phyloP scores from a whole-genome alignment of 768 basidiomycete species.

The Rhodotorula toruloides region DNA sequence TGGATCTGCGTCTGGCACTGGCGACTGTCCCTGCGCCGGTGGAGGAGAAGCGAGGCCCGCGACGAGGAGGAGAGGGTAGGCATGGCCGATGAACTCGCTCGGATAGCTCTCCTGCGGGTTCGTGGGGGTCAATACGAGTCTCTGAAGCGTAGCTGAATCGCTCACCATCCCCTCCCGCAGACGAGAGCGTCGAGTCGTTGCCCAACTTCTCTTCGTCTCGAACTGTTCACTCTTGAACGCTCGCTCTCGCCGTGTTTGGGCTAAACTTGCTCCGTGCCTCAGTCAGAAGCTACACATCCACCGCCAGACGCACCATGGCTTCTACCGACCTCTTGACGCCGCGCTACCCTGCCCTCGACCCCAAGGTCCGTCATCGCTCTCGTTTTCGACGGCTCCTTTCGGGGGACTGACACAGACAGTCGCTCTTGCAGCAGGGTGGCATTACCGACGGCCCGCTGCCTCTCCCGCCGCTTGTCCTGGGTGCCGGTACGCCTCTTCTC shows the following conservation, averaged over 20 bases:
- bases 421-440: slow-evolving; percentile 1
- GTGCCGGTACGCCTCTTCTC: slow-evolving; percentile 9
- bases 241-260: too few species aligned
- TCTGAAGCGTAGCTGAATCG: too few species aligned
- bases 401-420: not conserved
- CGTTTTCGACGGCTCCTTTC: not conserved
- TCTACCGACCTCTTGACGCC: too few species aligned
- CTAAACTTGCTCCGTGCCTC: too few species aligned
- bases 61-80: slow-evolving; percentile 89
- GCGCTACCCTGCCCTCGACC: slow-evolving; percentile 12
- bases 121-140: not conserved
- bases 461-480: slow-evolving; percentile 30
- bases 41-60: slow-evolving; percentile 63
- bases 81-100: slow-evolving; percentile 76
- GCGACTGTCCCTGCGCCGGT: not conserved
- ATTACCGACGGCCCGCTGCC: slow-evolving; percentile 17
- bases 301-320: too few species aligned
- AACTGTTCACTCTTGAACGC: too few species aligned
- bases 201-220: too few species aligned
- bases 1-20: slow-evolving; percentile 31
- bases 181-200: too few species aligned
- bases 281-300: too few species aligned
- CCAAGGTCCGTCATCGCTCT: not conserved
- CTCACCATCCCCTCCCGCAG: too few species aligned
- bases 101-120: slow-evolving; percentile 95